These are phyloP conservation scores for Eucalyptus sp. DNA, from an alignment of 345 rosid genomes.

Conservation along the genomic window DNA sequence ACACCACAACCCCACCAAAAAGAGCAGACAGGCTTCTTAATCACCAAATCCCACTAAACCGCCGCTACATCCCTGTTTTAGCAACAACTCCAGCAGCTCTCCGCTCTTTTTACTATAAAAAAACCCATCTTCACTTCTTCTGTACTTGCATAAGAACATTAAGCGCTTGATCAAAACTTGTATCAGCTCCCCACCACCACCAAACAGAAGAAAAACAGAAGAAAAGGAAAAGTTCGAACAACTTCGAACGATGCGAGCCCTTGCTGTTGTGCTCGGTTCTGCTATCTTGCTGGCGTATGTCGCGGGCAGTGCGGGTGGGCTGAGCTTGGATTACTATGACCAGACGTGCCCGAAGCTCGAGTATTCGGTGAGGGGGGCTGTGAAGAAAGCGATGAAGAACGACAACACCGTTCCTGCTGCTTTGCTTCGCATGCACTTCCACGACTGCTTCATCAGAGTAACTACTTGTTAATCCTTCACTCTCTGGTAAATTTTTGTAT, in stretches of 20 bases:
- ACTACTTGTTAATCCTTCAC: neutral
- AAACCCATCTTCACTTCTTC: neutral
- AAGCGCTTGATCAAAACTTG: neutral
- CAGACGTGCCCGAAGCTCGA: conserved; percentile 57
- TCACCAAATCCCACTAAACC: conserved; percentile 55
- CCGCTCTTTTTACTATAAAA: neutral
- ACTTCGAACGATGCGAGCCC: neutral
- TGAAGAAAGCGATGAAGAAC: conserved; percentile 49
- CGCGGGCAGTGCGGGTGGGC: conserved; percentile 15
- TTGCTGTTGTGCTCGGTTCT: neutral
- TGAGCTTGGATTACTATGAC: conserved; percentile 56
- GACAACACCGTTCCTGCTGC: conserved; percentile 83
- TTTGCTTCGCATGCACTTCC: conserved; percentile 85
- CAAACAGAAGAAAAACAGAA: neutral
- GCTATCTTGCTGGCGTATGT: neutral
- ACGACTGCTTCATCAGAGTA: conserved; percentile 78
- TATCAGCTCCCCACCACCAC: neutral
- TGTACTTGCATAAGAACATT: neutral
- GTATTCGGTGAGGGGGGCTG: conserved; percentile 27
- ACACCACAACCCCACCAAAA: conserved; percentile 6
- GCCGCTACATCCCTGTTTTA: conserved; percentile 1
- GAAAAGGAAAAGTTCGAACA: neutral
- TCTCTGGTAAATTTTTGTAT: neutral
- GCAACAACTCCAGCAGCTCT: neutral
- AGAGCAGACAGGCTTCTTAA: conserved; percentile 3